phyloP scores from a whole-genome alignment of 371 early-diverging fungal genomes.

The Dichotomocladium elegans region DNA sequence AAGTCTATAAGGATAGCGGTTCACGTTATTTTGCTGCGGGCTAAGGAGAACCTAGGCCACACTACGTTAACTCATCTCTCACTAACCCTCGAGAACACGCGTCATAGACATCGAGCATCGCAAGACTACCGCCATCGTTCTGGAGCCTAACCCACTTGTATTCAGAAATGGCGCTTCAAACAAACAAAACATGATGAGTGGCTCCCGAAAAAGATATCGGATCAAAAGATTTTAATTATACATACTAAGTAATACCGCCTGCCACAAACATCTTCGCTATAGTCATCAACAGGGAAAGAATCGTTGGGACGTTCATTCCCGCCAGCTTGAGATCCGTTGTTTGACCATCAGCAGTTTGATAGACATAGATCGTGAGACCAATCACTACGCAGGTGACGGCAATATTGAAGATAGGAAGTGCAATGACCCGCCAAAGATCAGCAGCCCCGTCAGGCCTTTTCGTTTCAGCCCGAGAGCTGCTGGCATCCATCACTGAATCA shows the following conservation, averaged over 20 bases:
- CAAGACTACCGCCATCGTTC: constrained; percentile 3
- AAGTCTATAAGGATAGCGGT: no score
- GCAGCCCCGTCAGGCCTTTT: no score
- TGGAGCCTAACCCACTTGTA: constrained; percentile 19
- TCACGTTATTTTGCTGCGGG: no score
- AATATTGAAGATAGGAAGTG: constrained; percentile 10
- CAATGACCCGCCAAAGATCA: no score
- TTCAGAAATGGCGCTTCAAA: constrained; percentile 14
- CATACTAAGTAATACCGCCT: constrained; percentile 15
- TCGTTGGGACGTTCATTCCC: constrained; percentile 10
- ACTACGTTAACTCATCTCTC: no score
- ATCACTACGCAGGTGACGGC: constrained; percentile 2
- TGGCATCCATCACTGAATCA: no score
- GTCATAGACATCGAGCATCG: constrained; percentile 15
- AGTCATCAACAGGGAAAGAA: constrained; percentile 9
- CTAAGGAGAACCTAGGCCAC: no score
- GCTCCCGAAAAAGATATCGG: no score
- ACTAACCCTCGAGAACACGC: constrained; percentile 19
- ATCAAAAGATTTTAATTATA: not conserved
- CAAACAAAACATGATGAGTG: not conserved
- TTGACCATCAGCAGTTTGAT: constrained; percentile 18
- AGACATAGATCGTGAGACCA: constrained; percentile 13
- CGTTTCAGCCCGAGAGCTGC: no score
- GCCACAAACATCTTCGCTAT: constrained; percentile 11
- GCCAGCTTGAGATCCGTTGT: constrained; percentile 9